Base-by-base conservation (phyloP, 106 monocot genomes). In the Chionographis japonica region DNA sequence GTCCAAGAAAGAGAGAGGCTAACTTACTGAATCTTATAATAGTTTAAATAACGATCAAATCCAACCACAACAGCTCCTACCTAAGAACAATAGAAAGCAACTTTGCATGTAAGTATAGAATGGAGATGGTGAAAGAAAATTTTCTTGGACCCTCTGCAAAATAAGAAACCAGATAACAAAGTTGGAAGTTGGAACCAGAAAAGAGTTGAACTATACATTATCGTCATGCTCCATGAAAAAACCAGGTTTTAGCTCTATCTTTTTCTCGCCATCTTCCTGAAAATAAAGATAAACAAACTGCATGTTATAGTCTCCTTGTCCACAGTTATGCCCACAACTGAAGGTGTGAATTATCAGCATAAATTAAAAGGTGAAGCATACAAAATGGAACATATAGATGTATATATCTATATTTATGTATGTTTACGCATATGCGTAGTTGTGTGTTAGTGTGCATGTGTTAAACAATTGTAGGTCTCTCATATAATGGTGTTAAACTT, bases 51-150 rank as follows among this genome's bases (percentile, higher is more conserved):
- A 18, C 95, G 88, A 70, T 97, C 95, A 75, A 97, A 97, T 58
- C 95, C 95, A 68, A 97, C 95, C 18, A 97, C 92, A 77, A 97
- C 95, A 56, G 95, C 95, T 56, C 92, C 95, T 56, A 97, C 92
- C 95, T 97, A 71, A 72, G 72, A 67, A 62, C 7, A 37, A 67
- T n/a, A 61, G 19, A 60, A 43, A 70, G 65, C 2, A 60, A 42
- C n/a, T 19, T 50, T 35, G 4, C 68, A 55, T 58, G 35, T 40
- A 52, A 60, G 8, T 19, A 14, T 40, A 54, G 38, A n/a, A 3
- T 53, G 8, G 15, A 54, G 5, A 40, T 20, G 36, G 15, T 51
- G 17, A 39, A 41, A 60, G 51, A 68, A 16, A 12, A 53, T 8
- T 50, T 15, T 11, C 27, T 49, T 55, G 40, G 17, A 37, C 27